Evolutionary conservation across 1,284 basidiomycete species (phyloP), one percentile per base, ranked within the genome.

Genomic region (Sutorius eximius): DNA sequence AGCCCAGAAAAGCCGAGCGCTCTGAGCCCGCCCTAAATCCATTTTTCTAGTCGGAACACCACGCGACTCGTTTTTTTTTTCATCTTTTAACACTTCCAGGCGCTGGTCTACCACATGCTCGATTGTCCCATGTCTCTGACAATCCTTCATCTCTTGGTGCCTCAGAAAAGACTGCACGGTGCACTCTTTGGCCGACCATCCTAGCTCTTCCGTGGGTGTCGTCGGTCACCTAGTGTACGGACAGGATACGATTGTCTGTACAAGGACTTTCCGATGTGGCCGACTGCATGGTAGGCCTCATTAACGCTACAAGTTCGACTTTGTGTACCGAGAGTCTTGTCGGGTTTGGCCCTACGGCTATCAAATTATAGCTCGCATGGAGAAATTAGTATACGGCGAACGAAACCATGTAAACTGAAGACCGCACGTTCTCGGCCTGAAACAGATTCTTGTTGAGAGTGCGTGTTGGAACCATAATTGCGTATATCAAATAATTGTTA

Each of bases 61-160:
- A 0, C 22, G 12, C 6, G 12, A 29, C 48, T n/a, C 52, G 36
- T 50, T 63, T 70, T 59, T 63, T 70, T 59, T 64, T 64, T 73
- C 74, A 82, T 83, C 79, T 82, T 83, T 83, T 83, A 83, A 84
- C 83, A 83, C 75, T 75, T 73, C 58, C 71, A 77, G 83, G 79
- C 73, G 66, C 75, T 70, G 59, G 70, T 61, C 62, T 77, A 79
- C 80, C 80, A 85, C 81, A 85, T 82, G 80, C 73, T 77, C 66
- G 78, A 67, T 73, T 77, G 77, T 74, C 69, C 56, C 38, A 57
- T 37, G 55, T 56, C 33, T 45, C 53, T 64, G 69, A 65, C 76
- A 76, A 71, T 77, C 77, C 69, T 78, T 77, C 79, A 83, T 82
- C 79, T 68, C 67, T 61, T 61, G 71, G 68, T 65, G 78, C 81